phyloP scores from a whole-genome alignment of 805 yeast genomes.

The Candida ovalis region DNA sequence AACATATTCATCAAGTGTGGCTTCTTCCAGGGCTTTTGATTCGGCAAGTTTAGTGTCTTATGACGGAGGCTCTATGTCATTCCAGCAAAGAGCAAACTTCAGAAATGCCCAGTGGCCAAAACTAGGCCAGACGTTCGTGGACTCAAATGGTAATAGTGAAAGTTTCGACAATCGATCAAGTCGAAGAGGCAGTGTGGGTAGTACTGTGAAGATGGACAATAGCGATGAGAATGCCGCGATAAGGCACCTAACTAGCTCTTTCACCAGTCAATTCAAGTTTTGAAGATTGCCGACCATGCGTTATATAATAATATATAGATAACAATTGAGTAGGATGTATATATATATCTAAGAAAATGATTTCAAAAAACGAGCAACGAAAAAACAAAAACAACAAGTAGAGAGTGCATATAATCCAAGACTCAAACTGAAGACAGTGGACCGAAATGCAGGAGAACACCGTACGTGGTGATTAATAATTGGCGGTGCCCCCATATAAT shows the following conservation, averaged over 20 bases:
- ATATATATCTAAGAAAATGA: neutral
- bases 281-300: no score
- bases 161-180: conserved; percentile 7
- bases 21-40: conserved; percentile 29
- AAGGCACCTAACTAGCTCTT: conserved; percentile 8
- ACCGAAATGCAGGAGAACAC: no score
- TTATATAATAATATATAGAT: neutral
- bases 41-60: conserved; percentile 38
- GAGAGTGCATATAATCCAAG: no score
- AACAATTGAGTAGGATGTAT: neutral
- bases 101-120: conserved; percentile 19
- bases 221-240: conserved; percentile 25
- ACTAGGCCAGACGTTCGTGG: conserved; percentile 8
- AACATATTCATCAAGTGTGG: conserved; percentile 5
- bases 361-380: no score
- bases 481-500: no score
- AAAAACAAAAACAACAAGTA: no score
- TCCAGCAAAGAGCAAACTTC: conserved; percentile 8
- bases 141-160: conserved; percentile 5
- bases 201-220: neutral
- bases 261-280: conserved; percentile 14
- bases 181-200: conserved; percentile 2
- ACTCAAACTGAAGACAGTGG: no score
- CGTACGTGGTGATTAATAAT: no score
- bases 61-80: conserved; percentile 21